Base-by-base conservation (phyloP, 2,329 filamentous ascomycete genomes). In the Incumbomyces delicatus region DNA sequence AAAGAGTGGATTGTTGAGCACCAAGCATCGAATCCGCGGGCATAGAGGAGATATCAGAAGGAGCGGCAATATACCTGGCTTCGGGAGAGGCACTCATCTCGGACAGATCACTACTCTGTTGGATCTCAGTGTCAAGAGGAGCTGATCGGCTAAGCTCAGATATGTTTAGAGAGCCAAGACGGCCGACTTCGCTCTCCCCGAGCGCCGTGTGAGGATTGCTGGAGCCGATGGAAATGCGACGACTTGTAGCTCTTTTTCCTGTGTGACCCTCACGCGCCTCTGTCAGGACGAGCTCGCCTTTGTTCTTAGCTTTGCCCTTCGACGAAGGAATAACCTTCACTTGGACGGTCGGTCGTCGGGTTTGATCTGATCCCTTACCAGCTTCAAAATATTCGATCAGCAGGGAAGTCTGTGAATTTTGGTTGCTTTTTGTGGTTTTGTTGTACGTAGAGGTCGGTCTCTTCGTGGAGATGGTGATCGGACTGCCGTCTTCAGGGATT, bases 361-460 rank as follows among this genome's bases (percentile, higher is more conserved):
- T 76, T 30, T 72, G 69, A 18, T 68, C 74, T 59, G 66, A 55
- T 48, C 57, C 73, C 64, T 86, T 89, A 53, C 82, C 80, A 56
- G 81, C 85, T 68, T 95, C 89, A 60, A 94, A 95, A 66, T 94
- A 95, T 68, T 95, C 89, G 60, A 95, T 95, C 58, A 95, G 74
- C 55, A 95, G 74, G 47, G 87, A 94, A 32, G 89, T 94, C 69
- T 94, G 88, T 38, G 87, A 94, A 58, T 78, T 66, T 37, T 76
- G 65, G 61, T 67, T 61, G 60, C 70, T 66, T 63, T 66, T 73
- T 66, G 72, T 72, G 48, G 76, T 67, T 52, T 68, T 74, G 51
- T 73, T 68, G 57, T 72, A 76, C 75, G 78, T 63, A 79, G 81
- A 58, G 67, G 80, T 77, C 66, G 85, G 74, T 61, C 77, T 78